phyloP scores from a whole-genome alignment of 768 basidiomycete species.

The Pisolithus albus region DNA sequence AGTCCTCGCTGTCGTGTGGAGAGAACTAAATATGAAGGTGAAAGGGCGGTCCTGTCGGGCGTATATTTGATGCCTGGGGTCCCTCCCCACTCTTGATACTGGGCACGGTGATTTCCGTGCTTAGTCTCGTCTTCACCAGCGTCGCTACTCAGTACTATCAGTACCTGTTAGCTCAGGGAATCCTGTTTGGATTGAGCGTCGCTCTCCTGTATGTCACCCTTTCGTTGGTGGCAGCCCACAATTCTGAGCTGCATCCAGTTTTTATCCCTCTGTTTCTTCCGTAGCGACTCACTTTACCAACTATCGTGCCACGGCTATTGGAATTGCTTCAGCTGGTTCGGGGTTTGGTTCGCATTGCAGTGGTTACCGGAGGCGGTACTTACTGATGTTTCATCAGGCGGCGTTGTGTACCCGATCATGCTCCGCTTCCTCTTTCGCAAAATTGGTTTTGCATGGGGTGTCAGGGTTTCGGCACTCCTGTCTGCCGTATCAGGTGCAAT shows the following conservation, averaged over 20 bases:
- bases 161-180: slow-evolving; percentile 55
- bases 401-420: slow-evolving; percentile 63
- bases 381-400: slow-evolving; percentile 38
- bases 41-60: slow-evolving; percentile 59
- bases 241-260: slow-evolving; percentile 33
- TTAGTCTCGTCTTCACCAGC: slow-evolving; percentile 56
- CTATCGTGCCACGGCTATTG: slow-evolving; percentile 65
- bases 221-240: not conserved
- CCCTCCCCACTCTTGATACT: slow-evolving; percentile 45
- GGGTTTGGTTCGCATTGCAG: slow-evolving; percentile 39
- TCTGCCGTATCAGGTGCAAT: slow-evolving; percentile 41
- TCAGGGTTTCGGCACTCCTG: slow-evolving; percentile 50
- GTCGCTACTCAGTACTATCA: slow-evolving; percentile 52
- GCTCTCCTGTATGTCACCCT: slow-evolving; percentile 49
- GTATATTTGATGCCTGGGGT: slow-evolving; percentile 53
- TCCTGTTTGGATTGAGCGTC: slow-evolving; percentile 59
- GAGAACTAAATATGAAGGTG: not conserved
- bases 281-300: slow-evolving; percentile 59
- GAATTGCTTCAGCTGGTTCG: slow-evolving; percentile 65
- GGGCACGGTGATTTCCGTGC: slow-evolving; percentile 43
- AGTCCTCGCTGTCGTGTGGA: not conserved
- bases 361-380: not conserved
- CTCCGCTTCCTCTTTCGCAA: slow-evolving; percentile 48
- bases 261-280: slow-evolving; percentile 63
- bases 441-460: slow-evolving; percentile 57